Evolutionary conservation across 129 eudicot genomes (phyloP).

Genomic region (Glebionis coronaria): DNA sequence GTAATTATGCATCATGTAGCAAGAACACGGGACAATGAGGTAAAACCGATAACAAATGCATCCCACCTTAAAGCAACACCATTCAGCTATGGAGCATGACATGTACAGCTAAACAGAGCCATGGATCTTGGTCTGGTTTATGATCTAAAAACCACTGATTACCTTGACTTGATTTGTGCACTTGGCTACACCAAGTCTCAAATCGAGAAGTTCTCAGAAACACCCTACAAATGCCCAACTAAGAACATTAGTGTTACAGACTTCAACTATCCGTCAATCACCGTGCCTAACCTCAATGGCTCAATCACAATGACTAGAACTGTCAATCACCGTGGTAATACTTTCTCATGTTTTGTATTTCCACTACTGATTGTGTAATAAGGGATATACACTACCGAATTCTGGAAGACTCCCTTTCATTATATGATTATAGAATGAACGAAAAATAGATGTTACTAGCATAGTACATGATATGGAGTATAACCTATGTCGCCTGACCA

Average conservation of each 20-base stretch:
- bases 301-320: slow-evolving; percentile 51
- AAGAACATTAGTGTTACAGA: slow-evolving; percentile 37
- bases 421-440: no score
- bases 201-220: slow-evolving; percentile 36
- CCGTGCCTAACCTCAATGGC: slow-evolving; percentile 63
- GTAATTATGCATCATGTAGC: slow-evolving; percentile 35
- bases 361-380: background rate
- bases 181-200: slow-evolving; percentile 56
- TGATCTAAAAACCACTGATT: slow-evolving; percentile 40
- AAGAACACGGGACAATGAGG: slow-evolving; percentile 55
- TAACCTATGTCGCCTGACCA: no score
- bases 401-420: no score
- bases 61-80: slow-evolving; percentile 65
- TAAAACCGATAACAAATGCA: slow-evolving; percentile 55
- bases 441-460: no score
- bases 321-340: slow-evolving; percentile 70
- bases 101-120: slow-evolving; percentile 74
- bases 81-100: slow-evolving; percentile 78
- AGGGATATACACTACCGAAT: no score
- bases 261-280: slow-evolving; percentile 73
- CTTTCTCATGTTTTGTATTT: background rate
- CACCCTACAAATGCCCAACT: slow-evolving; percentile 44
- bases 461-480: no score
- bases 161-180: slow-evolving; percentile 63
- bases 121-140: slow-evolving; percentile 85